Percentiles rank a stretch among this genome's conserved stretches.
These are phyloP conservation scores for Mycena capillaripes DNA, from an alignment of 768 basidiomycete genomes.

Conservation along the genomic window DNA sequence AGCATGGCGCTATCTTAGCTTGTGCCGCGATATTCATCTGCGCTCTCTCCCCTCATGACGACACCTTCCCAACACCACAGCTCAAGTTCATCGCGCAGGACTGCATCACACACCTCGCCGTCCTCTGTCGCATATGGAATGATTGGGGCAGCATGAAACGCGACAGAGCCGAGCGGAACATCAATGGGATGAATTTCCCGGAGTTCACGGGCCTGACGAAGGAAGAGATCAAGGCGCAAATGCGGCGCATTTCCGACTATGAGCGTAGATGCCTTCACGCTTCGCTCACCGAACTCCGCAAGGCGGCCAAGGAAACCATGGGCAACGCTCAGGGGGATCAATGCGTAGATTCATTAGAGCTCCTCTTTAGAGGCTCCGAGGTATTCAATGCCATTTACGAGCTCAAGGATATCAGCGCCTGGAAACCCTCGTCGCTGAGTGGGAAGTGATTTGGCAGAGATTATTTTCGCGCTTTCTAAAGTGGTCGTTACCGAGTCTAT, in stretches of 20 bases:
- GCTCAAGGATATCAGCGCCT: not conserved
- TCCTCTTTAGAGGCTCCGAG: not conserved
- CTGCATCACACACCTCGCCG: not conserved
- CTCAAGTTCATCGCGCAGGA: slow-evolving; percentile 1
- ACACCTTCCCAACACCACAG: not conserved
- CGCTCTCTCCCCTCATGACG: not conserved
- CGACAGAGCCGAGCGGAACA: not conserved
- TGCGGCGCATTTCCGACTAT: not conserved
- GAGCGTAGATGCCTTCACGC: not conserved
- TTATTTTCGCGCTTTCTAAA: no score
- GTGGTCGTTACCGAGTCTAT: no score
- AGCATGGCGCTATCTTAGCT: not conserved
- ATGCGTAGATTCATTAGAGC: not conserved
- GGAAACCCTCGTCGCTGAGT: not conserved
- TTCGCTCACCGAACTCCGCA: not conserved
- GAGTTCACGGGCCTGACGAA: not conserved
- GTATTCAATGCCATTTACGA: not conserved
- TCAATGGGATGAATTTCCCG: not conserved
- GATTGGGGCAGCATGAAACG: slow-evolving; percentile 3
- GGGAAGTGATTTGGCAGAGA: no score
- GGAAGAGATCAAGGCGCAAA: not conserved
- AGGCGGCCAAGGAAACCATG: not conserved
- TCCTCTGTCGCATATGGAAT: slow-evolving; percentile 1
- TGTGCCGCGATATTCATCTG: not conserved
- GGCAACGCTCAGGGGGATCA: not conserved